Conservation (phyloP, 2,329 filamentous ascomycete genomes). For the Ophiocordyceps unilateralis region DNA sequence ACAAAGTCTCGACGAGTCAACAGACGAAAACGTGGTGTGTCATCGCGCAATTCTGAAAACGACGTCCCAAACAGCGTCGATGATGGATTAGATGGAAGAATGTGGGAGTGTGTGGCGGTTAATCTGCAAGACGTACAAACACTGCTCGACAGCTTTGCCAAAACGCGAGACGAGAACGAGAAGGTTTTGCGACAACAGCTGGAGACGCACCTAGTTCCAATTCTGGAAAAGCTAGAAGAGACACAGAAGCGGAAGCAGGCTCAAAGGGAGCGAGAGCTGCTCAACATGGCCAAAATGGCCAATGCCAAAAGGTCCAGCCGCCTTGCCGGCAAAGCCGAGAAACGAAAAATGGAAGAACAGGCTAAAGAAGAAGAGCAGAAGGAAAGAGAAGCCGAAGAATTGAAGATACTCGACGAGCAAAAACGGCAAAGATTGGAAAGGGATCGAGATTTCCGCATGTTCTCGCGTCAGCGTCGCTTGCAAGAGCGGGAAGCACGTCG, state of each 20-base stretch:
- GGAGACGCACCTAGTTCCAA: constrained; percentile 62
- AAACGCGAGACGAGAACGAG: constrained; percentile 70
- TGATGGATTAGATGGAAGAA: constrained; percentile 55
- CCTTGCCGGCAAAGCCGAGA: constrained; percentile 66
- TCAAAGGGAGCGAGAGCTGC: constrained; percentile 58
- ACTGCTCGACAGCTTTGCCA: constrained; percentile 55
- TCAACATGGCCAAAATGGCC: constrained; percentile 74
- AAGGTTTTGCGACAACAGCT: constrained; percentile 58
- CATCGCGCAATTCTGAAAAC: neutral
- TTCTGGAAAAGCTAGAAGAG: constrained; percentile 65
- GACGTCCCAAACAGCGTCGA: constrained; percentile 7
- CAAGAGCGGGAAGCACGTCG: constrained; percentile 75
- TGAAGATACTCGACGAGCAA: constrained; percentile 50
- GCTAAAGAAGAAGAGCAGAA: constrained; percentile 47
- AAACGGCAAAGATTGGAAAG: constrained; percentile 41
- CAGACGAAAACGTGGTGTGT: constrained; percentile 45
- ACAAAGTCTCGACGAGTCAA: constrained; percentile 33
- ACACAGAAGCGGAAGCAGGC: constrained; percentile 52
- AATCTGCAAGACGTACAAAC: constrained; percentile 59
- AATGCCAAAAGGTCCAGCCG: constrained; percentile 86
- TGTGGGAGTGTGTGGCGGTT: constrained; percentile 83
- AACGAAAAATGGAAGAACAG: constrained; percentile 56
- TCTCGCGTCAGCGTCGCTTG: constrained; percentile 71
- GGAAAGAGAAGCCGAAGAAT: constrained; percentile 35
- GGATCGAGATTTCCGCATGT: constrained; percentile 62